phyloP scores from a whole-genome alignment of 352 stramenopile species.

The Globisporangium rhizosaccharum region DNA sequence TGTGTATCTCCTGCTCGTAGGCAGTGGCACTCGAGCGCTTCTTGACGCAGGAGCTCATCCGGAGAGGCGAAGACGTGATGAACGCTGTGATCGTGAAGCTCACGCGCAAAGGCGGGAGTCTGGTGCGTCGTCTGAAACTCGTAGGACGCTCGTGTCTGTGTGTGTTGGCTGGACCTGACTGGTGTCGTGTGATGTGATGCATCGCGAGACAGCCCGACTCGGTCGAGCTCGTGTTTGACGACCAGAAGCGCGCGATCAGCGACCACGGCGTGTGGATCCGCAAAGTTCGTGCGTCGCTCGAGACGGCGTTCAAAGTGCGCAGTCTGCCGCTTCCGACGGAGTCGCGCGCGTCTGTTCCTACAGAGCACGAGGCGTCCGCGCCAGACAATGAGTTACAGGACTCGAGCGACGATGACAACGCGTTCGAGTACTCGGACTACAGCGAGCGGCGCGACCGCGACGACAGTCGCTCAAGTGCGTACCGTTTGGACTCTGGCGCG shows the following conservation, averaged over 20 bases:
- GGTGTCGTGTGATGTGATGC: neutral
- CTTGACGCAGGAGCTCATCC: slow-evolving; percentile 45
- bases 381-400: slow-evolving; percentile 1
- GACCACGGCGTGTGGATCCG: slow-evolving; percentile 55
- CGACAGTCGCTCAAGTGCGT: no score
- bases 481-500: no score
- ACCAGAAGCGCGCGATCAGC: slow-evolving; percentile 38
- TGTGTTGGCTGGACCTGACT: neutral
- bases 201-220: slow-evolving; percentile 11
- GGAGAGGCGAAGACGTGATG: slow-evolving; percentile 68
- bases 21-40: slow-evolving; percentile 31
- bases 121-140: slow-evolving; percentile 21
- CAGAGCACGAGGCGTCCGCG: neutral
- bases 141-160: neutral
- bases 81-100: slow-evolving; percentile 50
- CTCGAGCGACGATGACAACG: no score
- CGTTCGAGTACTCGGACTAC: no score
- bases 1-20: slow-evolving; percentile 10
- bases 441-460: no score
- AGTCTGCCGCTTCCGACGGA: slow-evolving; percentile 17
- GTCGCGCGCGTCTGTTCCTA: neutral
- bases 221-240: slow-evolving; percentile 38
- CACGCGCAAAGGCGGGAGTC: slow-evolving; percentile 25
- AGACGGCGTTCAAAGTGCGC: slow-evolving; percentile 24
- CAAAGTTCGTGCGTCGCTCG: slow-evolving; percentile 20